Percentiles rank a stretch among this genome's conserved stretches.
Evolutionary conservation across 495 filamentous ascomycete species (phyloP).

Genomic region (Glonium stellatum): DNA sequence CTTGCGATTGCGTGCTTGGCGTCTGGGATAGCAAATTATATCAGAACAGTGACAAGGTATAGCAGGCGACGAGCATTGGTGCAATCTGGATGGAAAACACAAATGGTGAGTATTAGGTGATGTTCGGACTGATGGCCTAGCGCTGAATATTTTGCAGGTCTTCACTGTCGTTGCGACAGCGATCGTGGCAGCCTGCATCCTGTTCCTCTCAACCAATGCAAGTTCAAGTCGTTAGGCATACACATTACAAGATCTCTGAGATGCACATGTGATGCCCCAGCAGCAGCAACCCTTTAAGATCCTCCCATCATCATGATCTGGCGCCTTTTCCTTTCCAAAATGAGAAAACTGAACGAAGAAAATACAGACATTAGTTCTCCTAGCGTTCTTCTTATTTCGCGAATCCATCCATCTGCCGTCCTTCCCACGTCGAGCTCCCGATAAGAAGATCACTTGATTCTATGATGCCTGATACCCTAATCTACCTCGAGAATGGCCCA

Average conservation of each 20-base stretch:
- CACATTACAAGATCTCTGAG: conserved; percentile 1
- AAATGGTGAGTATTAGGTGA: conserved; percentile 49
- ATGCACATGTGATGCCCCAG: not conserved
- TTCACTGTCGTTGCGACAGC: conserved; percentile 68
- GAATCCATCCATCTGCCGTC: too few relatives aligned
- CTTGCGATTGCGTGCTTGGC: conserved; percentile 67
- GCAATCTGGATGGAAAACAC: conserved; percentile 90
- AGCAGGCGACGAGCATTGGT: conserved; percentile 71
- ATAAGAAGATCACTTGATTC: not conserved
- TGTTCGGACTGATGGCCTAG: not conserved
- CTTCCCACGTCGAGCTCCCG: too few relatives aligned
- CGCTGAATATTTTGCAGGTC: conserved; percentile 38
- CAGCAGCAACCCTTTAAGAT: not conserved
- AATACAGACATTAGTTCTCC: not conserved
- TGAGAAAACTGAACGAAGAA: not conserved
- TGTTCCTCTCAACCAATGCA: conserved; percentile 54
- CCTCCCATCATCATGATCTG: not conserved
- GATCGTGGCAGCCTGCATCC: conserved; percentile 74
- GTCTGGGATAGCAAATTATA: conserved; percentile 78
- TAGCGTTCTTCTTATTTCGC: too few relatives aligned
- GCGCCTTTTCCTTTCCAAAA: not conserved
- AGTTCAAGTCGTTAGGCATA: conserved; percentile 6
- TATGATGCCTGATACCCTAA: conserved; percentile 2
- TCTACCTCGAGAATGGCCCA: conserved; percentile 35
- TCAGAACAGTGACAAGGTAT: conserved; percentile 81